Evolutionary conservation across 371 early-diverging fungal species (phyloP), one percentile per base, ranked within the genome.

Genomic region (Mortierella sp.): DNA sequence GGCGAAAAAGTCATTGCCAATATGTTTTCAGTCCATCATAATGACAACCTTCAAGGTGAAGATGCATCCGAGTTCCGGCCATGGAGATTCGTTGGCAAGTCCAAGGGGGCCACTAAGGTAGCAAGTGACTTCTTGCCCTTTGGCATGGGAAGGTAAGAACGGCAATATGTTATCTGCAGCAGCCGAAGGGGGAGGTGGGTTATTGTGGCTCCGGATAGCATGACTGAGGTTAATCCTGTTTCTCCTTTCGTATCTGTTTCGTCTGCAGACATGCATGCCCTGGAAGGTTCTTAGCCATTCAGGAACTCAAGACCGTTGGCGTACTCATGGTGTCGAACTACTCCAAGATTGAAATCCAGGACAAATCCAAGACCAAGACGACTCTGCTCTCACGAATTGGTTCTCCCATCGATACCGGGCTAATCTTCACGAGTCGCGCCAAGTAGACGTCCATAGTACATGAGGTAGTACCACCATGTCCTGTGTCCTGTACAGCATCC

Each of bases 131-230:
- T 67, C 58, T 37, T 87, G 5, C 1, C 60, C 1, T 88, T 86
- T 68, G 88, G 88, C 24, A 69, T 85, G 56, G 88, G 88, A 71
- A 83, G 67, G 79, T 71, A 34, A 34, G 34, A 34, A 10, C 34
- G 4, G 7, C 34, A 34, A 34, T 10, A 34, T 34, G 34, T 7
- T 34, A n/a, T n/a, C n/a, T n/a, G n/a, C n/a, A n/a, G n/a, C n/a
- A n/a, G n/a, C n/a, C n/a, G n/a, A n/a, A n/a, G n/a, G n/a, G n/a
- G n/a, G n/a, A n/a, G n/a, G n/a, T n/a, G n/a, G n/a, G n/a, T n/a
- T n/a, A n/a, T n/a, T n/a, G n/a, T n/a, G n/a, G n/a, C n/a, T n/a
- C n/a, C 34, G 34, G 10, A 34, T 34, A 61, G 22, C 28, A 61
- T 47, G 21, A 39, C 48, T 14, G 45, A 46, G 17, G 24, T 45